These are phyloP conservation scores for Vigna mungo DNA, from an alignment of 306 rosid species.

Conservation along the genomic window DNA sequence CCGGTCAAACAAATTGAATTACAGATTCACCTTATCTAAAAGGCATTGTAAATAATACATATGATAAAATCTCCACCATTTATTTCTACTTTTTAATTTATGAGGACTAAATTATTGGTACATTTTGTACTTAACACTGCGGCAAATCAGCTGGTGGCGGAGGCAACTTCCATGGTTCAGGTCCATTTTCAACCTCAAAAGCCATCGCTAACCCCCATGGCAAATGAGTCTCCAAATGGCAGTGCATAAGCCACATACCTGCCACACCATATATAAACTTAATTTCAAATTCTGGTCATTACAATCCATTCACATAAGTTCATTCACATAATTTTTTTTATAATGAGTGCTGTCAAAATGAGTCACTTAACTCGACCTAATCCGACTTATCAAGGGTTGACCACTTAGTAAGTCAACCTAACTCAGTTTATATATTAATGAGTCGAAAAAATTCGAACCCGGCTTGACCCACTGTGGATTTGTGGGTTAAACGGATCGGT, in stretches of 20 bases:
- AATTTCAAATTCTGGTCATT: no score
- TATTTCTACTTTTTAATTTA: not conserved
- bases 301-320: no score
- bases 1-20: constrained; percentile 15
- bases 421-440: no score
- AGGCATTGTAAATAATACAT: not conserved
- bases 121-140: constrained; percentile 13
- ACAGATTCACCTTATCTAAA: not conserved
- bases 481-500: no score
- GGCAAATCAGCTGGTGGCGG: constrained; percentile 68
- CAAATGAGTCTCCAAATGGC: constrained; percentile 65
- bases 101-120: no score
- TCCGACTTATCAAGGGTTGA: no score
- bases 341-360: no score
- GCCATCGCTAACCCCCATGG: constrained; percentile 66
- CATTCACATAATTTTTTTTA: no score
- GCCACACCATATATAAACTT: not conserved
- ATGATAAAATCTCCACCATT: not conserved
- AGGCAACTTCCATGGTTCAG: constrained; percentile 48
- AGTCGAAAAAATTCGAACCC: no score
- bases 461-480: no score
- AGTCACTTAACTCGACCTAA: no score
- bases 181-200: constrained; percentile 37
- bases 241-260: constrained; percentile 65
- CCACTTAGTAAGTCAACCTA: no score